phyloP scores from a whole-genome alignment of 441 rosid genomes.

The Aquilaria agallochum region DNA sequence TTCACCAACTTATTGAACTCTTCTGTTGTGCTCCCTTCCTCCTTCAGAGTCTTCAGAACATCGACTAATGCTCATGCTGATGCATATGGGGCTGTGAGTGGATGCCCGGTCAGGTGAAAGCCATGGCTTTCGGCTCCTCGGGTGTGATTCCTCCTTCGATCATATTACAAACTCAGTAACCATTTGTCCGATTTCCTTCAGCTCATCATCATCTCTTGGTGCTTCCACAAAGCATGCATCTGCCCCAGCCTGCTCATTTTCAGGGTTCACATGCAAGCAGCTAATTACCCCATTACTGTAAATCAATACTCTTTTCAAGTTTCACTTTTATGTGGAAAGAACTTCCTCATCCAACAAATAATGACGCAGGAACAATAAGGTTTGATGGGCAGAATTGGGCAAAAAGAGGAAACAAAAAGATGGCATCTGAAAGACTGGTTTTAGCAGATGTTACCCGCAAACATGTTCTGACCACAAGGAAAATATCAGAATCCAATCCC shows the following conservation, averaged over 20 bases:
- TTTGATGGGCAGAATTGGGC: too few relatives aligned
- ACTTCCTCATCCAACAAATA: too few relatives aligned
- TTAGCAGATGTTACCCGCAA: constrained; percentile 42
- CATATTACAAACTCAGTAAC: constrained; percentile 47
- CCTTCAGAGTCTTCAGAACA: constrained; percentile 23
- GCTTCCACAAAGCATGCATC: constrained; percentile 57
- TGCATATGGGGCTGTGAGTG: constrained; percentile 27
- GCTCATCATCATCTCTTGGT: constrained; percentile 44
- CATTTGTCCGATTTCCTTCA: constrained; percentile 46
- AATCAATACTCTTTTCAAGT: too few relatives aligned
- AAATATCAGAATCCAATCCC: constrained; percentile 37
- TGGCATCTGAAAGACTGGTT: constrained; percentile 43
- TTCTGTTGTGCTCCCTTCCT: constrained; percentile 21
- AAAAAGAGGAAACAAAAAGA: constrained; percentile 6
- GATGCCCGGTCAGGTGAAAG: constrained; percentile 42
- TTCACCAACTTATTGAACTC: constrained; percentile 28
- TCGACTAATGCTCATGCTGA: constrained; percentile 21
- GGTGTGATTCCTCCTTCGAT: constrained; percentile 53
- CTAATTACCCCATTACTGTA: too few relatives aligned
- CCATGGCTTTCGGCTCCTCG: constrained; percentile 50
- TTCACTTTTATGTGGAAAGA: too few relatives aligned
- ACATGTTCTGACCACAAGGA: constrained; percentile 51
- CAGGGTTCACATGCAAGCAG: too few relatives aligned
- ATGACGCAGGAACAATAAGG: too few relatives aligned
- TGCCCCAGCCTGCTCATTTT: constrained; percentile 38